Base-by-base conservation (phyloP, 78 protist species). In the Dictyostelium purpureum region DNA sequence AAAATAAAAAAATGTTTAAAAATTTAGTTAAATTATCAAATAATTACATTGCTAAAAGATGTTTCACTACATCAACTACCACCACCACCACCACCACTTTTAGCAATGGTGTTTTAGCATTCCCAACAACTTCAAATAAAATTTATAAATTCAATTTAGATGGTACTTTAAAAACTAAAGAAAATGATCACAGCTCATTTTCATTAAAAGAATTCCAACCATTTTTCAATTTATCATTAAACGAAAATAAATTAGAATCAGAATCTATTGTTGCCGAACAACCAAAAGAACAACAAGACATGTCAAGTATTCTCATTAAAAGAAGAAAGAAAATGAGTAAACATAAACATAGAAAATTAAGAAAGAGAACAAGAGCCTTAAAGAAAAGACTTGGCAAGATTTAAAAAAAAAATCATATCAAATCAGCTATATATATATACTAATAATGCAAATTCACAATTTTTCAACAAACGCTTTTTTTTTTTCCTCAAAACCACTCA, bases 301-400 rank as follows among this genome's bases (percentile, higher is more conserved):
- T 87, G 24, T 77, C 88, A 4, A 73, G 82, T 43, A 65, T 87
- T 66, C 14, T 87, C 47, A 54, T 38, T 24, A 87, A 87, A 69
- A 76, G 93, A 69, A 74, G 49, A 51, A 24, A 56, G 26, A 74
- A 21, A 61, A 87, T 87, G 93, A 87, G 38, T 45, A 87, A 87
- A 40, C 93, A 87, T 63, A 87, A 87, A 57, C 81, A 74, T 67
- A 87, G 82, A 67, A 87, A 87, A 73, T 28, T 87, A 28, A 76
- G 93, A 66, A 76, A 52, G 73, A 87, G 56, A 59, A 65, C 77
- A 71, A 76, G 93, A 76, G 59, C 87, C 3, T 52, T 87, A 63
- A 87, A 87, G 81, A 87, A 77, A 63, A 87, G 69, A 87, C 79
- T 87, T 49, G 93, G 93, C 45, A 76, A 87, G 85, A 77, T 77